Evolutionary conservation across 208 protist species (phyloP).

Genomic region (Leishmania tropica): DNA sequence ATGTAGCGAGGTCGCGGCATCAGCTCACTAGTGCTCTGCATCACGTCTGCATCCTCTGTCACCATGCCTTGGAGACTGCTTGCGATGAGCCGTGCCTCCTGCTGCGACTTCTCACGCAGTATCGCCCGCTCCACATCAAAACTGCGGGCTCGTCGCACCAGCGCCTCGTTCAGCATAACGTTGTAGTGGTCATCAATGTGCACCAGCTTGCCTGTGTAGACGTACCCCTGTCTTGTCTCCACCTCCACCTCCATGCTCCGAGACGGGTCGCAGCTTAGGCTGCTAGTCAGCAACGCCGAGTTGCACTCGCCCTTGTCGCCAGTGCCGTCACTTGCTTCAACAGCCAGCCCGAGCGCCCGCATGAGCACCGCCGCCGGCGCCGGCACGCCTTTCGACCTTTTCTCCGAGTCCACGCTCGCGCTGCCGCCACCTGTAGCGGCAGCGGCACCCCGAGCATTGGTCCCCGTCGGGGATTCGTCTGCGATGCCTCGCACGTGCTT

Average conservation of each 20-base stretch:
- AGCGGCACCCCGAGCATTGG: not conserved
- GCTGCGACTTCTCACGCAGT: constrained; percentile 21
- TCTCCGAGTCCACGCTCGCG: not conserved
- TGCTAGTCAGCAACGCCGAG: constrained; percentile 8
- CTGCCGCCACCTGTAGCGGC: not conserved
- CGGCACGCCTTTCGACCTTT: constrained; percentile 15
- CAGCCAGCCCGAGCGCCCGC: constrained; percentile 10
- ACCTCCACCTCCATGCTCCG: constrained; percentile 61
- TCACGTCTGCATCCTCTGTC: not conserved
- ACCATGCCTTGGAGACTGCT: constrained; percentile 20
- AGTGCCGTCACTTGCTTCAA: not conserved
- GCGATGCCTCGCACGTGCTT: not conserved
- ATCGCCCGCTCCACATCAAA: constrained; percentile 66
- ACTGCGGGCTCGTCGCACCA: constrained; percentile 51
- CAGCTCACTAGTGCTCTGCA: constrained; percentile 22
- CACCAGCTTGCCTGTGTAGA: constrained; percentile 70
- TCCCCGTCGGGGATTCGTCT: not conserved
- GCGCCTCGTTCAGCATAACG: constrained; percentile 61
- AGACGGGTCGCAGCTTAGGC: not conserved
- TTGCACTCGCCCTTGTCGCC: not conserved
- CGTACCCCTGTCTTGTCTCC: constrained; percentile 85
- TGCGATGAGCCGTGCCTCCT: constrained; percentile 18
- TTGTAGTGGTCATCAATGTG: constrained; percentile 81
- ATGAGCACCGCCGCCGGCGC: constrained; percentile 38
- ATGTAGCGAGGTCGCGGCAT: constrained; percentile 62